A percentile compares a stretch with the other conserved stretches of the same genome.
phyloP scores from a whole-genome alignment of 2,329 filamentous ascomycete species.

The Keithomyces neogunnii region DNA sequence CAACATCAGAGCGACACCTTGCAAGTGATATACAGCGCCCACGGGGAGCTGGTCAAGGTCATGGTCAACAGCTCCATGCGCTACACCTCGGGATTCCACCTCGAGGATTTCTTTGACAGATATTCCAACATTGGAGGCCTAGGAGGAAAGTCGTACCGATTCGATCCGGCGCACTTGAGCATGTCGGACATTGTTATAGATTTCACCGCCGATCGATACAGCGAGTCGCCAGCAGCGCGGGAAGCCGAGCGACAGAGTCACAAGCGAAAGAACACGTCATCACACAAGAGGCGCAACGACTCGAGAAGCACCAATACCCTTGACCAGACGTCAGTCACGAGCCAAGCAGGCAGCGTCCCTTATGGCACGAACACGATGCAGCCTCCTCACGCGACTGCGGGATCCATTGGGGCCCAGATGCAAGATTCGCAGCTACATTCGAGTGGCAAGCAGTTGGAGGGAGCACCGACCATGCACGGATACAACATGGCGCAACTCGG shows the following conservation, averaged over 20 bases:
- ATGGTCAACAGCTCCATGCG: conserved; percentile 57
- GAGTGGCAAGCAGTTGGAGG: neutral
- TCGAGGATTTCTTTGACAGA: conserved; percentile 81
- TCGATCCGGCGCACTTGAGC: conserved; percentile 68
- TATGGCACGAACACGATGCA: neutral
- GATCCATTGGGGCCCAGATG: conserved; percentile 12
- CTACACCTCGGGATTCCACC: conserved; percentile 71
- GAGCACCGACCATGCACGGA: conserved; percentile 10
- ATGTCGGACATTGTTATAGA: conserved; percentile 60
- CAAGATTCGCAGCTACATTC: neutral
- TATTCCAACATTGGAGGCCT: conserved; percentile 52
- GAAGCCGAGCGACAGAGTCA: conserved; percentile 21
- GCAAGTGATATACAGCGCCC: conserved; percentile 69
- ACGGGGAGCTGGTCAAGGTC: conserved; percentile 70
- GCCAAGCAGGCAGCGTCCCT: neutral
- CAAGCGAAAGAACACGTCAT: conserved; percentile 39
- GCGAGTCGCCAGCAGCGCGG: conserved; percentile 39
- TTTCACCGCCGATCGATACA: conserved; percentile 47
- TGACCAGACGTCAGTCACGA: neutral
- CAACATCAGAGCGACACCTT: conserved; percentile 75
- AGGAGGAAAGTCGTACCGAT: conserved; percentile 51
- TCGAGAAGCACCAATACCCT: conserved; percentile 14
- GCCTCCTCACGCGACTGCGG: neutral
- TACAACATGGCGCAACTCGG: conserved; percentile 11
- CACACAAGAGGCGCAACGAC: neutral